Base-by-base conservation (phyloP, 139 green algal species). In the Tetratostichococcus sp. region DNA sequence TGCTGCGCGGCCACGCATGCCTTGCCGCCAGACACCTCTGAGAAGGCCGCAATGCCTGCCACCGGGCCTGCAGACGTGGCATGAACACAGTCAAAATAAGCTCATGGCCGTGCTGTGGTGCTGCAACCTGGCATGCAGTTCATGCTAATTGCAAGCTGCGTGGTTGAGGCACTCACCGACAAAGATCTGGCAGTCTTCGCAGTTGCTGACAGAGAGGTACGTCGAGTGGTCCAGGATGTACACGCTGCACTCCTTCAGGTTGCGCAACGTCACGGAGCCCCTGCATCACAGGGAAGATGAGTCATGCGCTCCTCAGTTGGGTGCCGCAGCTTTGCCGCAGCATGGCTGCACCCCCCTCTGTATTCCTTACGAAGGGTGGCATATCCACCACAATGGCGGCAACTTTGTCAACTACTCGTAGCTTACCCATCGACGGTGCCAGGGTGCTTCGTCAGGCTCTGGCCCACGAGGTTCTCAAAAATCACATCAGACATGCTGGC, bases 191-290 rank as follows among this genome's bases (percentile, higher is more conserved):
- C 80, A 90, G 72, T 85, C 80, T 30, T 21, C 76, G 71, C 79
- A 86, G 70, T 85, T 70, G 65, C 43, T 75, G 14, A 89, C 79
- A 58, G 89, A 80, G 17, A 90, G 81, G 57, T 89, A 76, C 17
- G 62, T 69, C 22, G 86, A 77, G 42, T 87, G 83, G 75, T 90
- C 86, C 42, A 90, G 71, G 16, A 90, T 71, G 79, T 86, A 90
- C 0, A 90, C 81, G 42, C 70, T 83, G 81, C 70, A 87, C 31
- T 85, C 79, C 35, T 78, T 72, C 30, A 85, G 43, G 70, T 83
- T 72, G 35, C 80, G 79, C 66, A 87, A 62, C 21, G 42, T 62
- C 26, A 89, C 75, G 35, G 62, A 71, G 35, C 86, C 78, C 69
- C 84, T 89, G 77, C 78, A 70, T 11, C 35, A 68, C 26, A 23